Base-by-base conservation (phyloP, 2,329 filamentous ascomycete species). In the Emergomyces africanus region DNA sequence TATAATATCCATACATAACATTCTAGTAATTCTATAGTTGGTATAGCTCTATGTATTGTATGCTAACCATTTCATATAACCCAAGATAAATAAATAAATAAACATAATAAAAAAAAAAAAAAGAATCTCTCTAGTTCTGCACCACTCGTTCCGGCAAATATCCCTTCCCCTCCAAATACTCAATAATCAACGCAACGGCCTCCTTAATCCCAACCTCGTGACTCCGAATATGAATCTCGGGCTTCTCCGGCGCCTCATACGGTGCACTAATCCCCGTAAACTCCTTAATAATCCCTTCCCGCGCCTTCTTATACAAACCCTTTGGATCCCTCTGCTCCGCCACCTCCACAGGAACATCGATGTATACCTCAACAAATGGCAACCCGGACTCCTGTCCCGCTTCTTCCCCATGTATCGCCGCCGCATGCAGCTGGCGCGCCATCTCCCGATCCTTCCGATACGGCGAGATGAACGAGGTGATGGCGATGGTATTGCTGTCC, bases 281-380 rank as follows among this genome's bases (percentile, higher is more conserved):
- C 66, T 97, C 90, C 76, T 95, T 94, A 75, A 97, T 97, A 74
- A 95, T 85, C 50, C 94, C 94, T 57, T 88, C 86, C 50, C 92
- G 81, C 14, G 94, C 94, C 83, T 96, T 96, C 82, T 96, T 96
- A 78, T 99, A 99, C 61, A 97, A 78, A 5, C 92, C 94, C 83
- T 99, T 99, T 54, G 94, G 94, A 71, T 99, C 94, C 63, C 94
- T 85, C 82, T 92, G 81, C 83, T 97, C 92, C 42, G 94, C 92
- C 50, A 94, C 89, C 74, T 90, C 89, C 65, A 97, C 81, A 15
- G 90, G 88, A 14, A 97, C 85, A 74, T 99, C 90, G 63, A 99
- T 86, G 70, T 85, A 95, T 60, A 97, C 90, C 77, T 99, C 94
- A 65, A 99, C 82, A 72, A 99, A 99, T 10, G 88, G 86, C 60